Percentiles rank a stretch among this genome's conserved stretches.
phyloP scores from a whole-genome alignment of 192 early-diverging fungal genomes.

The Dispira simplex region DNA sequence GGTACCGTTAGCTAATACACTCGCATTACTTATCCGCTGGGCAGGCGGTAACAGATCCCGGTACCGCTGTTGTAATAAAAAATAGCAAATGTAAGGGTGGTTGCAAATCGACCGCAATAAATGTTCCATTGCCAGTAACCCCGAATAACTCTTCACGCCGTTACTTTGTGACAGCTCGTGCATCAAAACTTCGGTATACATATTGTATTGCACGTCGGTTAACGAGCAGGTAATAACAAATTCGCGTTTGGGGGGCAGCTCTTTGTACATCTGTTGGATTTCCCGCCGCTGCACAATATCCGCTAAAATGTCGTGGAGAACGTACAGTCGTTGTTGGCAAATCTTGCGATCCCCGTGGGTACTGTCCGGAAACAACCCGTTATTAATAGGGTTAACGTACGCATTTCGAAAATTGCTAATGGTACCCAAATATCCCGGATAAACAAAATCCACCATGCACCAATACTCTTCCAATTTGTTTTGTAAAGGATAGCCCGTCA shows the following conservation, averaged over 20 bases:
- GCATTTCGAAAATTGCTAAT: conserved; percentile 31
- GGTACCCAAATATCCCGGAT: conserved; percentile 40
- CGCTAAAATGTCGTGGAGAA: conserved; percentile 45
- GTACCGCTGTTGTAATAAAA: conserved; percentile 11
- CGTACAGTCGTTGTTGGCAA: conserved; percentile 25
- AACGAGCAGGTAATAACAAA: conserved; percentile 49
- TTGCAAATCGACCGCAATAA: conserved; percentile 37
- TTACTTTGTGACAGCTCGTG: conserved; percentile 5
- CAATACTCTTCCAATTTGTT: conserved; percentile 70
- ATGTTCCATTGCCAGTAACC: conserved; percentile 17
- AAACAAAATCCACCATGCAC: conserved; percentile 64
- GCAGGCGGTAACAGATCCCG: not conserved
- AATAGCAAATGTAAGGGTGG: conserved; percentile 39
- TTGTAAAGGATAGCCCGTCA: conserved; percentile 79
- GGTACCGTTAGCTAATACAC: too few relatives aligned
- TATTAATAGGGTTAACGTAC: conserved; percentile 44
- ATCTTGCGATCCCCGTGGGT: conserved; percentile 12
- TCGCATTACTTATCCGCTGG: too few relatives aligned
- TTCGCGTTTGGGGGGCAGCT: conserved; percentile 57
- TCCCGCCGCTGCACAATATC: conserved; percentile 44
- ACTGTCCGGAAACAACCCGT: conserved; percentile 38
- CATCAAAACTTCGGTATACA: conserved; percentile 34
- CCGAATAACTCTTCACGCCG: not conserved
- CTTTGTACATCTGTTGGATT: conserved; percentile 24
- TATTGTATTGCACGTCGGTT: conserved; percentile 29